Conservation (phyloP, 495 filamentous ascomycete species). For the Hyaloscypha bicolor region DNA sequence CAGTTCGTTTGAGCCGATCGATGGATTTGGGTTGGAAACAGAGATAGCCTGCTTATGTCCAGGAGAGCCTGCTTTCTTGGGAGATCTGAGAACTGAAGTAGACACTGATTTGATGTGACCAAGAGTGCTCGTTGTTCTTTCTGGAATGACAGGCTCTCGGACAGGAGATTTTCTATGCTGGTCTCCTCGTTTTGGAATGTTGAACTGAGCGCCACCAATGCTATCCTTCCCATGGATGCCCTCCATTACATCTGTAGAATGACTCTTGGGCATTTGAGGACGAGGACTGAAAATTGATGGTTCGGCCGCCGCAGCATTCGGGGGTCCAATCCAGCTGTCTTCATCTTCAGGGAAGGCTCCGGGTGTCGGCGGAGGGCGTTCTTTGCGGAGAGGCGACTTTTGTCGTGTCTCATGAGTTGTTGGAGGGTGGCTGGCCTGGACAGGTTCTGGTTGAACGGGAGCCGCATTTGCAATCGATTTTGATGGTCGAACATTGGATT, state of each 20-base stretch:
- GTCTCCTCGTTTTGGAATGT: constrained; percentile 41
- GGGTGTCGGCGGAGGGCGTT: constrained; percentile 34
- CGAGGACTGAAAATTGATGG: constrained; percentile 43
- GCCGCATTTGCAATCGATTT: constrained; percentile 63
- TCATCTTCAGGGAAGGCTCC: constrained; percentile 63
- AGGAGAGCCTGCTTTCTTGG: constrained; percentile 41
- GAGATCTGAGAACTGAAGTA: constrained; percentile 49
- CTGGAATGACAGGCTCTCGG: constrained; percentile 39
- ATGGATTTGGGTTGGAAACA: constrained; percentile 56
- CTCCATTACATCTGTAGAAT: constrained; percentile 62
- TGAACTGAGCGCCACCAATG: constrained; percentile 43
- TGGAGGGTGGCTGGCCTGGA: constrained; percentile 10
- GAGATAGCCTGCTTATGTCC: constrained; percentile 64
- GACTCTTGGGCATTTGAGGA: constrained; percentile 55
- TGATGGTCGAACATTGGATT: constrained; percentile 60
- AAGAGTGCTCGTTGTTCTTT: constrained; percentile 38
- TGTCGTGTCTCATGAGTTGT: constrained; percentile 11
- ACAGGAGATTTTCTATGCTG: constrained; percentile 40
- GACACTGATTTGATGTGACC: constrained; percentile 58
- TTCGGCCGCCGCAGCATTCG: constrained; percentile 42
- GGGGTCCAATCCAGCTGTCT: constrained; percentile 82
- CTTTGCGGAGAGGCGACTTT: constrained; percentile 10
- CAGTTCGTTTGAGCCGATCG: constrained; percentile 32
- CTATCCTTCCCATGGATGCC: constrained; percentile 49
- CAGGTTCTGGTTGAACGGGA: constrained; percentile 31